Evolutionary conservation across 257 asterid species (phyloP), one percentile per base, ranked within the genome.

Genomic region (Penstemon davidsonii): DNA sequence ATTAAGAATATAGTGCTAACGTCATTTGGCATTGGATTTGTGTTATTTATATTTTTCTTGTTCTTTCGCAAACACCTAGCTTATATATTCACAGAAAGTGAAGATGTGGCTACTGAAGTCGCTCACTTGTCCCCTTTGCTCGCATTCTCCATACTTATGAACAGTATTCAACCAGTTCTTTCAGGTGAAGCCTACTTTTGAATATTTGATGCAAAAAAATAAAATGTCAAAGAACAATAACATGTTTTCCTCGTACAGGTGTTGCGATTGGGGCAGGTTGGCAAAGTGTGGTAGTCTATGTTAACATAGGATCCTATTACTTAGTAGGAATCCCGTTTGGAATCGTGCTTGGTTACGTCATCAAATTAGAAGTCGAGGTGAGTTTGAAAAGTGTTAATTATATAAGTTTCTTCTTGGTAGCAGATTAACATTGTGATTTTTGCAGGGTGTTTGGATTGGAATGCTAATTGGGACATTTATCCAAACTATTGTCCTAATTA

Each of bases 191-290:
- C 50, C 7, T n/a, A 4, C 55, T 8, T 8, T 60, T 46, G 5
- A 49, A 19, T 36, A 11, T 41, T 12, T 41, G 13, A 12, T 54
- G 5, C 38, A 53, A 53, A 53, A 1, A 0, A 9, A 8, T 8
- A 7, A 46, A 46, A 12, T 3, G 3, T 49, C 54, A 10, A 9
- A 49, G n/a, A 9, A 9, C 18, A 49, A 9, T 46, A 11, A 49
- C 54, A 49, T 49, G 54, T 49, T 55, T 69, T 47, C 38, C 7
- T 4, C 18, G 25, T 68, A 11, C 68, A 87, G 95, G 95, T 45
- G 95, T 87, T 68, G 95, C 91, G 5, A 70, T 85, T 51, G 95
- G 95, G 8, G 86, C 91, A 6, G 95, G 95, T 47, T 73, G 83
- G 84, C 95, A 87, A 68, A 78, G 88, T 71, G 70, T 69, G 4